Evolutionary conservation across 371 early-diverging fungal species (phyloP).

Genomic region (Circinella minor): DNA sequence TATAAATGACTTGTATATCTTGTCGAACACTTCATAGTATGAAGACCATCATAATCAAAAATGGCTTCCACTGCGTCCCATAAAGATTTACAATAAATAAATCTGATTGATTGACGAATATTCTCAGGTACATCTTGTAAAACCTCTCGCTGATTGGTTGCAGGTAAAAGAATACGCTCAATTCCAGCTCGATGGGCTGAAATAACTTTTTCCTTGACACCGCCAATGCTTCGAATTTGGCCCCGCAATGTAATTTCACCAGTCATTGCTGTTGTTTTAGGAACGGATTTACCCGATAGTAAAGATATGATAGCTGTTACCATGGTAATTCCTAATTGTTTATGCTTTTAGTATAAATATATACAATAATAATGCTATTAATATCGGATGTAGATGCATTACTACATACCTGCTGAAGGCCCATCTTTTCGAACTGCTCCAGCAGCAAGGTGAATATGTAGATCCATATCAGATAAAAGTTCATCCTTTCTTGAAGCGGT

Average conservation of each 20-base stretch:
- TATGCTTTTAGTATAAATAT: too few relatives aligned
- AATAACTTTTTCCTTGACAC: conserved; percentile 87
- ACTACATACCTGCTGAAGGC: conserved; percentile 56
- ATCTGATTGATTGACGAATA: conserved; percentile 63
- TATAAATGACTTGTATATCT: conserved; percentile 30
- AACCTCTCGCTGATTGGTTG: conserved; percentile 58
- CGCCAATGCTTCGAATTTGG: conserved; percentile 84
- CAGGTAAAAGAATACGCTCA: conserved; percentile 57
- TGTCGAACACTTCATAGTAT: conserved; percentile 11
- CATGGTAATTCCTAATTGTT: conserved; percentile 62
- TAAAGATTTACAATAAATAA: conserved; percentile 68
- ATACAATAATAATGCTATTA: too few relatives aligned
- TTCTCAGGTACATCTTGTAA: conserved; percentile 66
- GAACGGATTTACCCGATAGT: conserved; percentile 60
- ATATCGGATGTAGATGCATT: too few relatives aligned
- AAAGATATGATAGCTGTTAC: conserved; percentile 78
- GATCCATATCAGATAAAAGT: conserved; percentile 61
- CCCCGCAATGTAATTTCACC: conserved; percentile 90
- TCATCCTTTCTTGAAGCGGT: conserved; percentile 41
- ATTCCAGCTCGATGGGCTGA: conserved; percentile 85
- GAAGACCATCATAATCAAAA: conserved; percentile 40
- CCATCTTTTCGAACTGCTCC: conserved; percentile 90
- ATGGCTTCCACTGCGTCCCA: conserved; percentile 71
- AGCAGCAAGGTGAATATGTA: conserved; percentile 86
- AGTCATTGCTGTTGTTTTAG: conserved; percentile 75